Conservation (phyloP, 176 grass and related monocot genomes). For the Alopecurus myosuroides region DNA sequence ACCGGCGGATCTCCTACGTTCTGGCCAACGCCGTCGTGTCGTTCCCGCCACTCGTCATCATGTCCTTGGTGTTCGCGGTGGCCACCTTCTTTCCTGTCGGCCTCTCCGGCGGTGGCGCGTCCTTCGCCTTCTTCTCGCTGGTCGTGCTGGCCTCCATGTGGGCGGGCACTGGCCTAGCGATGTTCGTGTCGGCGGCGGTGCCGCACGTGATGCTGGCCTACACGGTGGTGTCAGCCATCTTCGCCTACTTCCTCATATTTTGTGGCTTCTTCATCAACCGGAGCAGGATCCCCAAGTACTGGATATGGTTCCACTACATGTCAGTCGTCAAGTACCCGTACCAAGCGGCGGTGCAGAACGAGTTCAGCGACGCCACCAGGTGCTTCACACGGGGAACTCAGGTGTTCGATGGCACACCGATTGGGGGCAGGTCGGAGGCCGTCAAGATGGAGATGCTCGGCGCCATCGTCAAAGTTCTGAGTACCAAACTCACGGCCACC, state of each 20-base stretch:
- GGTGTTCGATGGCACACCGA: slow-evolving; percentile 52
- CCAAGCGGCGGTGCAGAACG: slow-evolving; percentile 61
- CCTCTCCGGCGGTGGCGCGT: too few species aligned
- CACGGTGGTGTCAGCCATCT: not conserved
- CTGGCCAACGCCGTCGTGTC: too few species aligned
- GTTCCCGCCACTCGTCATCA: too few species aligned
- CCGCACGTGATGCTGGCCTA: slow-evolving; percentile 53
- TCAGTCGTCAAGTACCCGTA: slow-evolving; percentile 72
- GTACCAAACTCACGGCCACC: not conserved
- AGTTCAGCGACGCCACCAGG: slow-evolving; percentile 25
- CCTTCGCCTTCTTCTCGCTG: slow-evolving; percentile 40
- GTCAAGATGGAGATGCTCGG: slow-evolving; percentile 33
- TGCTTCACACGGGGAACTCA: slow-evolving; percentile 51
- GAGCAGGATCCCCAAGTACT: slow-evolving; percentile 61
- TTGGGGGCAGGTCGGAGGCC: slow-evolving; percentile 12
- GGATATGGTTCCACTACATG: slow-evolving; percentile 65
- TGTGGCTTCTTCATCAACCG: slow-evolving; percentile 93
- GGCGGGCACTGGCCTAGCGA: slow-evolving; percentile 52
- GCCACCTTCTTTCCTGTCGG: too few species aligned
- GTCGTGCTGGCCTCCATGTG: slow-evolving; percentile 50
- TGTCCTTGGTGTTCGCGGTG: too few species aligned
- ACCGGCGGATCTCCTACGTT: too few species aligned
- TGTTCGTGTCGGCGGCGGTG: slow-evolving; percentile 47
- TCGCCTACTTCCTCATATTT: slow-evolving; percentile 87
- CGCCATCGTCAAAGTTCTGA: slow-evolving; percentile 27